These are phyloP conservation scores for Colletotrichum cuscutae DNA, from an alignment of 2,329 filamentous ascomycete genomes.

Conservation along the genomic window DNA sequence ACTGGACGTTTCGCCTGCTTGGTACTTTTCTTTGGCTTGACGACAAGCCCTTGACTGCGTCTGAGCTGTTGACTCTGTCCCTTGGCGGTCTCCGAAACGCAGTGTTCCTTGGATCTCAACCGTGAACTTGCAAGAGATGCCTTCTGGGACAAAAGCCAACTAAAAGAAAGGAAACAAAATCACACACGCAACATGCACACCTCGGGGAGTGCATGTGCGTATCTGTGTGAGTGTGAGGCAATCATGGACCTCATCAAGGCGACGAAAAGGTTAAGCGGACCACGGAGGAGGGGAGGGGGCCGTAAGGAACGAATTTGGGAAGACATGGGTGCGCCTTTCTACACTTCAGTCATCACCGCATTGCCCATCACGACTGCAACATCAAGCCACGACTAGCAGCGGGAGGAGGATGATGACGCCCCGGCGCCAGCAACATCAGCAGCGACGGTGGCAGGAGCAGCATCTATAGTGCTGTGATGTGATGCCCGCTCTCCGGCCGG, in stretches of 20 bases:
- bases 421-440: background rate
- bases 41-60: constrained; percentile 4
- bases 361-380: background rate
- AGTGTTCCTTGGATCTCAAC: background rate
- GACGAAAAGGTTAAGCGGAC: background rate
- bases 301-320: background rate
- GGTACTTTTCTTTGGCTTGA: constrained; percentile 6
- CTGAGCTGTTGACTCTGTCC: constrained; percentile 1
- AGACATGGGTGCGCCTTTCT: constrained; percentile 6
- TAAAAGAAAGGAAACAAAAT: background rate
- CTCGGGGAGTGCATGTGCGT: background rate
- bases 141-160: background rate
- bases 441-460: background rate
- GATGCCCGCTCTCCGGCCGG: background rate
- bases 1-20: background rate
- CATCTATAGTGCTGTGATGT: background rate
- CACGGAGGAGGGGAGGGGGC: background rate
- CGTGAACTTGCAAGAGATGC: background rate
- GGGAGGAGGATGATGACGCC: background rate
- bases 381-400: background rate
- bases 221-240: background rate
- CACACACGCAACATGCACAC: background rate
- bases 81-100: constrained; percentile 2
- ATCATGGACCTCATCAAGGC: background rate
- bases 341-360: constrained; percentile 8